Percentiles rank a stretch among this genome's conserved stretches.
Evolutionary conservation across 441 rosid species (phyloP).

Genomic region (Eutrema salsugineum): DNA sequence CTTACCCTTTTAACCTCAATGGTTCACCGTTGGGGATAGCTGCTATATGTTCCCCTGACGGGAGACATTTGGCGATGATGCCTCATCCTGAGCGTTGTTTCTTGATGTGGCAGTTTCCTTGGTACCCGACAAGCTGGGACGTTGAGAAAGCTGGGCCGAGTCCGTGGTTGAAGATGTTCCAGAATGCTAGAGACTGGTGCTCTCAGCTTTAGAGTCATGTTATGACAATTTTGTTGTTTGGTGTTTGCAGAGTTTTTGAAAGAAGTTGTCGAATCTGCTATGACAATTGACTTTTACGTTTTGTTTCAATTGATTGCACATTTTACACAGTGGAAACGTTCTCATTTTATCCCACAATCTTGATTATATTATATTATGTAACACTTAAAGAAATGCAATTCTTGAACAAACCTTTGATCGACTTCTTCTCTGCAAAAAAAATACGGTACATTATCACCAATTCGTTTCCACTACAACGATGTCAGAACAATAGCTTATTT

Average conservation of each 20-base stretch:
- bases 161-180: slow-evolving; percentile 89
- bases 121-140: slow-evolving; percentile 85
- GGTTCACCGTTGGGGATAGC: slow-evolving; percentile 96
- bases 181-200: slow-evolving; percentile 93
- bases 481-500: not conserved
- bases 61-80: slow-evolving; percentile 98
- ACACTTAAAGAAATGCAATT: not conserved
- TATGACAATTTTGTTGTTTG: not conserved
- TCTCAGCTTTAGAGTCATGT: slow-evolving; percentile 23
- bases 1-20: slow-evolving; percentile 84
- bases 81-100: slow-evolving; percentile 99
- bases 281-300: not conserved
- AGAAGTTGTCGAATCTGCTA: slow-evolving; percentile 1
- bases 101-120: slow-evolving; percentile 98
- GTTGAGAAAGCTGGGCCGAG: slow-evolving; percentile 73
- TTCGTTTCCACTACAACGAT: not conserved
- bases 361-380: not conserved
- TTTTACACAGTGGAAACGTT: not conserved
- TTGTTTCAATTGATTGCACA: not conserved
- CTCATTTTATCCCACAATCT: not conserved
- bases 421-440: slow-evolving; percentile 7
- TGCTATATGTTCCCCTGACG: slow-evolving; percentile 93
- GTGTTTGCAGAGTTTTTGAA: slow-evolving; percentile 14
- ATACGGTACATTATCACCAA: not conserved
- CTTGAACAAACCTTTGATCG: not conserved